A percentile compares a stretch with the other conserved stretches of the same genome.
Evolutionary conservation across 2,329 filamentous ascomycete genomes (phyloP).

Genomic region (Fusarium secorum): DNA sequence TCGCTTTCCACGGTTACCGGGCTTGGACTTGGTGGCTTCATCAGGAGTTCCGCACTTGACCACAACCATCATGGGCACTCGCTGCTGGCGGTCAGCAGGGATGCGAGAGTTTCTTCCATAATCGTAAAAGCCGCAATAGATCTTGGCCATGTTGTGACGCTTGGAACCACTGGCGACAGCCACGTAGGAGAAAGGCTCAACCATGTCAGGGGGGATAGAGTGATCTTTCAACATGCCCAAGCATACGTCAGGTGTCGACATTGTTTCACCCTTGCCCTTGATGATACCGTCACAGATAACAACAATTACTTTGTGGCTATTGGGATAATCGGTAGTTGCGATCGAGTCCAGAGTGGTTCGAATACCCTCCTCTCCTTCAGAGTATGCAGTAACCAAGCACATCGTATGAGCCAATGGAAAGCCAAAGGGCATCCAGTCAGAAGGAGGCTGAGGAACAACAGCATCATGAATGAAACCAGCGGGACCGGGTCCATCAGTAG

Average conservation of each 20-base stretch:
- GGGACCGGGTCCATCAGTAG: slow-evolving; percentile 77
- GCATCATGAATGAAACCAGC: slow-evolving; percentile 96
- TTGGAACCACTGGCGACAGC: slow-evolving; percentile 95
- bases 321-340: slow-evolving; percentile 97
- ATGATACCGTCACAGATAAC: slow-evolving; percentile 98
- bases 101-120: slow-evolving; percentile 85
- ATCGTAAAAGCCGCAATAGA: slow-evolving; percentile 98
- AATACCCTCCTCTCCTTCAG: slow-evolving; percentile 90
- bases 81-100: slow-evolving; percentile 86
- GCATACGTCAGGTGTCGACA: slow-evolving; percentile 89
- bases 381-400: slow-evolving; percentile 95
- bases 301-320: slow-evolving; percentile 97
- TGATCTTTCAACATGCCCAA: slow-evolving; percentile 95
- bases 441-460: slow-evolving; percentile 93
- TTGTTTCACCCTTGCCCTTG: slow-evolving; percentile 88
- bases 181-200: slow-evolving; percentile 92
- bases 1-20: slow-evolving; percentile 96
- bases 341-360: slow-evolving; percentile 95
- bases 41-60: slow-evolving; percentile 96
- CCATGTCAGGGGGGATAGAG: slow-evolving; percentile 79
- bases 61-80: slow-evolving; percentile 96
- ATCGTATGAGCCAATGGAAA: slow-evolving; percentile 94
- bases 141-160: slow-evolving; percentile 99
- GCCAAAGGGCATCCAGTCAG: slow-evolving; percentile 97
- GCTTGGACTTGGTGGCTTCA: slow-evolving; percentile 81